A percentile compares a stretch with the other conserved stretches of the same genome.
Conservation (phyloP, 805 yeast species). For the Ogataea methylovora region DNA sequence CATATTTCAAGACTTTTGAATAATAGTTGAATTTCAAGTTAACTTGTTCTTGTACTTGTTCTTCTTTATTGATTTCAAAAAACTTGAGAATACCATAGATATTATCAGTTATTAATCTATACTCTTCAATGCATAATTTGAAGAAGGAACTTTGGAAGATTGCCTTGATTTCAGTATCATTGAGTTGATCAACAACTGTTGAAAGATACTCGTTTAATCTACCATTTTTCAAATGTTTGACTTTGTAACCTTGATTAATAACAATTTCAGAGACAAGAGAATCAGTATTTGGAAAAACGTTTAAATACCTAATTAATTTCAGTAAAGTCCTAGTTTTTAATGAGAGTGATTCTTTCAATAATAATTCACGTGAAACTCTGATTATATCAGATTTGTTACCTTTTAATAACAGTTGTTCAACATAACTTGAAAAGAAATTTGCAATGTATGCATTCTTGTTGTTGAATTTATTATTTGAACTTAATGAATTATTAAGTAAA, state of each 20-base stretch:
- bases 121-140: constrained; percentile 24
- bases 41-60: constrained; percentile 1
- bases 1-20: constrained; percentile 21
- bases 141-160: constrained; percentile 19
- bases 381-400: constrained; percentile 17
- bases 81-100: constrained; percentile 27
- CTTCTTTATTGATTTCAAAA: constrained; percentile 9
- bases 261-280: constrained; percentile 18
- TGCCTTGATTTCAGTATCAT: constrained; percentile 9
- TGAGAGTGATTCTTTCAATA: constrained; percentile 19
- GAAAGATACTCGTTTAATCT: constrained; percentile 24
- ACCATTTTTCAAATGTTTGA: constrained; percentile 2
- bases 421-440: constrained; percentile 14
- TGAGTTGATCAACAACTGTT: constrained; percentile 19
- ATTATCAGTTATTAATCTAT: constrained; percentile 25
- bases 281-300: constrained; percentile 5
- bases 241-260: constrained; percentile 25
- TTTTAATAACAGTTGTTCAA: constrained; percentile 11
- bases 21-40: constrained; percentile 19
- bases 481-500: background rate
- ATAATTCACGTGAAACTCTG: constrained; percentile 21
- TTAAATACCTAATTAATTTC: constrained; percentile 18
- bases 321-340: constrained; percentile 16
- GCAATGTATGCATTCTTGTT: constrained; percentile 10
- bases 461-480: too few species aligned